phyloP scores from a whole-genome alignment of 148 eudicot species.

The Cornus controversa region DNA sequence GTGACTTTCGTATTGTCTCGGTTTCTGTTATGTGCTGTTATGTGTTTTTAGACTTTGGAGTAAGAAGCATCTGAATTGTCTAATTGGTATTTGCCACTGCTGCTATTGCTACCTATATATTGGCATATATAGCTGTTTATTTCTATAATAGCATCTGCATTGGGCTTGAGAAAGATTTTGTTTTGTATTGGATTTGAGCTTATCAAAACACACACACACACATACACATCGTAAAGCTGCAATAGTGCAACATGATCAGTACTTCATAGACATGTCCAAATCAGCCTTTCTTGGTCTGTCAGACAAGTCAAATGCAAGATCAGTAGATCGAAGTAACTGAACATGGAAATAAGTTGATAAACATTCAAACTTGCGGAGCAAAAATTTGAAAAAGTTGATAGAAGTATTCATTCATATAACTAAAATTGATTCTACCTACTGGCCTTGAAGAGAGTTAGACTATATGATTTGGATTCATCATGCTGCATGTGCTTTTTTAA shows the following conservation, averaged over 20 bases:
- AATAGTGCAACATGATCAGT: too few species aligned
- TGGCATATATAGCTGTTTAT: slow-evolving; percentile 9
- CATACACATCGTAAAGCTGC: too few species aligned
- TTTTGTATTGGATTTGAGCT: too few species aligned
- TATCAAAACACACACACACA: too few species aligned
- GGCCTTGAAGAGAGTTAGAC: background rate
- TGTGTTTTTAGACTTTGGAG: slow-evolving; percentile 2
- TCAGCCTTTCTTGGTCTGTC: too few species aligned
- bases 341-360: too few species aligned
- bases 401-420: background rate
- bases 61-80: slow-evolving; percentile 14
- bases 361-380: too few species aligned
- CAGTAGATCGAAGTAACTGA: too few species aligned
- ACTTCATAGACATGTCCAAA: too few species aligned
- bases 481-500: background rate
- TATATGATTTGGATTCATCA: background rate
- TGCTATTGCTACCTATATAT: background rate
- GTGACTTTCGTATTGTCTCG: background rate
- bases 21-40: background rate
- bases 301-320: too few species aligned
- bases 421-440: too few species aligned
- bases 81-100: background rate
- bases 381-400: too few species aligned
- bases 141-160: slow-evolving; percentile 6
- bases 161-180: background rate